Evolutionary conservation across 305 asterid genomes (phyloP).

Genomic region (Coffea humblotiana): DNA sequence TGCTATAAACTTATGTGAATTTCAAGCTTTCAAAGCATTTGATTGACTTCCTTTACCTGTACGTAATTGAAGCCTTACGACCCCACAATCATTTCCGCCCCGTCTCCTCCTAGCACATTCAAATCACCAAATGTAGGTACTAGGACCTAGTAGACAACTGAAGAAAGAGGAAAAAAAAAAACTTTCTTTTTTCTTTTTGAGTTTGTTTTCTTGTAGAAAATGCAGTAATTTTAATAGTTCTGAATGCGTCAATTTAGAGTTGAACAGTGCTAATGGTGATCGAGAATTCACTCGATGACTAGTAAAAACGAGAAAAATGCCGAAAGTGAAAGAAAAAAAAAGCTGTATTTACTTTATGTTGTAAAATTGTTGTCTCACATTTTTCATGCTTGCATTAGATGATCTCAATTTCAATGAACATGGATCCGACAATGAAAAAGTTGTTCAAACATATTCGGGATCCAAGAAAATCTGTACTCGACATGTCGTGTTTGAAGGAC

Average conservation of each 20-base stretch:
- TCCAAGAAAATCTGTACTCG: not conserved
- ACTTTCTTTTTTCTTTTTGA: no score
- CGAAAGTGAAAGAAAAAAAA: not conserved
- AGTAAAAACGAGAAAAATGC: not conserved
- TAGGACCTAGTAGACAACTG: no score
- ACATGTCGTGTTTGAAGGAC: not conserved
- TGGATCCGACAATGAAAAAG: not conserved
- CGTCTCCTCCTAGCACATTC: no score
- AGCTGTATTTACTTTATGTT: not conserved
- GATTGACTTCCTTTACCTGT: no score
- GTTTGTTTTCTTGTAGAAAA: no score
- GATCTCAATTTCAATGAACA: not conserved
- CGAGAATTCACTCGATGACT: not conserved
- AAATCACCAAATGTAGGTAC: no score
- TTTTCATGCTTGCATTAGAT: not conserved
- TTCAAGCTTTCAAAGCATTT: no score
- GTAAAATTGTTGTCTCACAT: not conserved
- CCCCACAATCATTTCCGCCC: no score
- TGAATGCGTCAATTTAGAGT: not conserved
- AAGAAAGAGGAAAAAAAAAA: no score
- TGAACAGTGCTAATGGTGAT: not conserved
- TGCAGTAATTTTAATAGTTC: not conserved
- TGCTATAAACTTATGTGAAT: no score
- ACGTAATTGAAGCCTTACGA: no score
- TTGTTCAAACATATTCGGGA: not conserved